Base-by-base conservation (phyloP, 2,329 filamentous ascomycete species). In the Aspergillus melleus region DNA sequence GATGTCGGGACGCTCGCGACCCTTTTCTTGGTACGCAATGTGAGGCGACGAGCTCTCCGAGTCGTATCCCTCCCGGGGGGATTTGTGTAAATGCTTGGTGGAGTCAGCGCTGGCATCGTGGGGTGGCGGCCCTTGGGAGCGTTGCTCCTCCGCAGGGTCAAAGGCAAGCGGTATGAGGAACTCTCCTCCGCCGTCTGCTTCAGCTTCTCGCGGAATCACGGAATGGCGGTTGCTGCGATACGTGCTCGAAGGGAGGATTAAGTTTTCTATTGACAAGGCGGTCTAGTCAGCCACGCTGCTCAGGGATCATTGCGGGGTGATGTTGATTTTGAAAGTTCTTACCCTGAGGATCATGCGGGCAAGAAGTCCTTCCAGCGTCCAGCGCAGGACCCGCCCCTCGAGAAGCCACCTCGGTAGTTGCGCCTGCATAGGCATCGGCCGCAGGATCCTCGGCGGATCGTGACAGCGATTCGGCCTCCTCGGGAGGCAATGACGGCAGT, bases 1-100 rank as follows among this genome's bases (percentile, higher is more conserved):
- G 14, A 54, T 52, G 2, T 87, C 85, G 0, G 87, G 88, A 4
- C 83, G 77, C 61, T 86, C 83, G 49, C 90, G 85, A 2, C 86
- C 86, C 75, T 93, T 95, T 69, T 96, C 91, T 73, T 96, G 92
- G 72, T 92, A 96, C 22, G 92, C 90, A 68, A 96, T 96, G 70
- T 96, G 92, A n/a, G 92, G 91, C 16, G 91, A 92, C 2, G 87
- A 84, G 60, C 79, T 72, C 54, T 70, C 77, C 9, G 66, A 82
- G 70, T 68, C 61, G 39, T 63, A 59, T 30, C 65, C 65, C 53
- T 73, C 66, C 50, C 64, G 55, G 26, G 70, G 70, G 9, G 66
- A 61, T 24, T 67, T 62, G n/a, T 68, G 62, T 19, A 68, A 67
- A 11, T 72, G 69, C 81, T 60, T 72, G 59, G 30, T 58, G 55